Evolutionary conservation across 768 basidiomycete species (phyloP).

Genomic region (Leucocoprinus sp.): DNA sequence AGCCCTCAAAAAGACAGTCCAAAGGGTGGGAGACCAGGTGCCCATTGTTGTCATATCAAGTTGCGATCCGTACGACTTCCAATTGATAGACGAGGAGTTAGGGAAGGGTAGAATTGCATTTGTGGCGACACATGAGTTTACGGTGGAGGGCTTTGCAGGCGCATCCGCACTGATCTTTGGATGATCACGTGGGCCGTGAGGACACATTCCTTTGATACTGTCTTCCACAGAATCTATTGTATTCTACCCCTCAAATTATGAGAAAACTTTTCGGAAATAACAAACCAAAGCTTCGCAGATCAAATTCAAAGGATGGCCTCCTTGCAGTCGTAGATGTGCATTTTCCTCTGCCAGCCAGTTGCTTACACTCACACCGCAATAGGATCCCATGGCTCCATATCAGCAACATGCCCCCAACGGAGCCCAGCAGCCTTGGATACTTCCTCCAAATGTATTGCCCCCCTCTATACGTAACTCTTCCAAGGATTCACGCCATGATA

Average conservation of each 20-base stretch:
- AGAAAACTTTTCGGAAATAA: conserved; percentile 52
- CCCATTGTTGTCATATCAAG: conserved; percentile 46
- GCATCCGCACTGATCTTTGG: conserved; percentile 38
- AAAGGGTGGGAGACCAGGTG: conserved; percentile 3
- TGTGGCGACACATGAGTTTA: conserved; percentile 55
- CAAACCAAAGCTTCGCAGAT: conserved; percentile 33
- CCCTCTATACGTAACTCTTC: not conserved
- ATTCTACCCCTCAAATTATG: conserved; percentile 26
- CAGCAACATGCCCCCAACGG: conserved; percentile 2
- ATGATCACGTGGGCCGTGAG: not conserved
- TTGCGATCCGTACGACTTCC: conserved; percentile 61
- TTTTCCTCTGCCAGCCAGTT: not conserved
- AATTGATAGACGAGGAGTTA: conserved; percentile 15
- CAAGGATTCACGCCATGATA: not conserved
- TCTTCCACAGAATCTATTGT: not conserved
- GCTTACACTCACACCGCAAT: not conserved
- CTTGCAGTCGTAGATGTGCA: conserved; percentile 20
- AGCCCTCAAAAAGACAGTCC: conserved; percentile 21
- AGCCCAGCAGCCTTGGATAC: too few relatives aligned
- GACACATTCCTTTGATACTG: not conserved
- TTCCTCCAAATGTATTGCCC: not conserved
- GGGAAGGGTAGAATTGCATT: conserved; percentile 23
- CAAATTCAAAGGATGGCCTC: conserved; percentile 20
- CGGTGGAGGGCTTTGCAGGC: conserved; percentile 38
- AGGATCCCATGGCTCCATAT: conserved; percentile 8